Conservation (phyloP, 768 basidiomycete genomes). For the Suillus bovinus region DNA sequence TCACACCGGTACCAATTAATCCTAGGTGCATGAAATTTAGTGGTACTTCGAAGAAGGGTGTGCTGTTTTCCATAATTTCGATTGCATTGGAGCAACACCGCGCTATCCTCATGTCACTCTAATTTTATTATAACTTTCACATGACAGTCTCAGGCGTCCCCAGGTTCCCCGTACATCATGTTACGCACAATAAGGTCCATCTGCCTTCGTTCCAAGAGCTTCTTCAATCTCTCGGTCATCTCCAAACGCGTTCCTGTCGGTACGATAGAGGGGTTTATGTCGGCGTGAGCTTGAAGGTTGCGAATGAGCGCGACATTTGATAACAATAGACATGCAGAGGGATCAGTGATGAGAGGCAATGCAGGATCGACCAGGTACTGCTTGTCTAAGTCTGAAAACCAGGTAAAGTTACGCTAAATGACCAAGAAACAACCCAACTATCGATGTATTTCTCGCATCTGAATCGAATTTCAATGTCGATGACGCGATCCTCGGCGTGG, state of each 20-base stretch:
- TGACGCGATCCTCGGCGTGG: slow-evolving; percentile 36
- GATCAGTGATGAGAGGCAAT: slow-evolving; percentile 52
- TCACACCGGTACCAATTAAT: background rate
- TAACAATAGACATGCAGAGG: slow-evolving; percentile 41
- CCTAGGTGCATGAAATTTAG: too few relatives aligned
- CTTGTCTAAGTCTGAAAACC: slow-evolving; percentile 41
- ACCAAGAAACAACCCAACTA: slow-evolving; percentile 38
- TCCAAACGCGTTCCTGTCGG: slow-evolving; percentile 48
- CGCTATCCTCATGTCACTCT: background rate
- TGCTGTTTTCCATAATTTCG: background rate
- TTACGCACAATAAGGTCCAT: slow-evolving; percentile 53
- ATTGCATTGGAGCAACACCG: background rate
- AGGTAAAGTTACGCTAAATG: background rate
- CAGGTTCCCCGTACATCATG: slow-evolving; percentile 34
- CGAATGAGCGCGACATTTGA: slow-evolving; percentile 50
- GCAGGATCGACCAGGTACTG: slow-evolving; percentile 48
- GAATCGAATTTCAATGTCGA: slow-evolving; percentile 56
- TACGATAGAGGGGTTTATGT: slow-evolving; percentile 44
- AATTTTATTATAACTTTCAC: background rate
- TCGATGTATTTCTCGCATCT: slow-evolving; percentile 55
- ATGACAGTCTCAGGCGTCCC: background rate
- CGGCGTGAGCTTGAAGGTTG: slow-evolving; percentile 59
- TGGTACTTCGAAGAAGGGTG: background rate
- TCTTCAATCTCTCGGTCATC: slow-evolving; percentile 47
- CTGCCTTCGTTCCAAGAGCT: slow-evolving; percentile 46